These are phyloP conservation scores for Leccinum solheimii DNA, from an alignment of 1,284 basidiomycete species.

Conservation along the genomic window DNA sequence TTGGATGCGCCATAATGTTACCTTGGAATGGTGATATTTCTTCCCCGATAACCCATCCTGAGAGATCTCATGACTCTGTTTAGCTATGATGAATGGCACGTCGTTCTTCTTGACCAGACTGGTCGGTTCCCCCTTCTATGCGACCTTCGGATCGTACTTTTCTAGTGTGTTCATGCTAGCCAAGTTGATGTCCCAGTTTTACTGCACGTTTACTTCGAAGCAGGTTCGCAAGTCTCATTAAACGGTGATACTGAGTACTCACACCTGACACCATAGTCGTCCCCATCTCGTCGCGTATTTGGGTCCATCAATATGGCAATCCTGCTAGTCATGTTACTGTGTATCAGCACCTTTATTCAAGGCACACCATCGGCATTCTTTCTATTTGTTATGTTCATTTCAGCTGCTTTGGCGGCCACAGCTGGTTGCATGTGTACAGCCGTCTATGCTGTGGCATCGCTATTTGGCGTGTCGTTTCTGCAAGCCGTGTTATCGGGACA, in stretches of 20 bases:
- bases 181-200: conserved; percentile 67
- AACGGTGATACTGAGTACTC: conserved; percentile 8
- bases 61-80: not conserved
- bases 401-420: conserved; percentile 53
- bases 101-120: conserved; percentile 73
- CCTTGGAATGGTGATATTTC: conserved; percentile 72
- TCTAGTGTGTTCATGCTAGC: conserved; percentile 64
- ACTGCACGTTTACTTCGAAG: conserved; percentile 68
- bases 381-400: conserved; percentile 61
- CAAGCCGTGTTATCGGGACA: conserved; percentile 76
- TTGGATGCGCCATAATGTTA: conserved; percentile 70
- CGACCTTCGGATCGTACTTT: conserved; percentile 70
- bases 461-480: conserved; percentile 67
- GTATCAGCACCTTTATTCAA: conserved; percentile 58
- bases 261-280: conserved; percentile 38
- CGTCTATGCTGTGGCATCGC: conserved; percentile 66
- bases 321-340: conserved; percentile 54
- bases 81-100: conserved; percentile 75
- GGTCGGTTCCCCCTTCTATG: conserved; percentile 51
- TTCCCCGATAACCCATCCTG: not conserved
- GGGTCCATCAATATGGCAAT: conserved; percentile 43
- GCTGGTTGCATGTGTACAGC: conserved; percentile 72
- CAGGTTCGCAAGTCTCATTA: conserved; percentile 46
- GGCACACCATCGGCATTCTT: conserved; percentile 59
- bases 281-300: conserved; percentile 54